Base-by-base conservation (phyloP, 305 asterid genomes). In the Petunia hybrid region DNA sequence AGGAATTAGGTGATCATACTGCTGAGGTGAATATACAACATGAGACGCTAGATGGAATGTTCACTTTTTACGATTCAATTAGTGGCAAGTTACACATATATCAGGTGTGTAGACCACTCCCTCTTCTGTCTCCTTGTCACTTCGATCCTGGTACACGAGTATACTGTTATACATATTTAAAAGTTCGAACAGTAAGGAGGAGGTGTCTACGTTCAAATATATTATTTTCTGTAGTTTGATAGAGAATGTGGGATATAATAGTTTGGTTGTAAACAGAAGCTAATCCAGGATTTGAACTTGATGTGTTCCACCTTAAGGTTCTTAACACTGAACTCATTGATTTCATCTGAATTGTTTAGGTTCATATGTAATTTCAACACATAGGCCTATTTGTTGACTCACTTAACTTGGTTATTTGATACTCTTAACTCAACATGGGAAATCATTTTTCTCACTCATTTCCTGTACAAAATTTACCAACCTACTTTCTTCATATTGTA, bases 41-140 rank as follows among this genome's bases (percentile, higher is more conserved):
- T 40, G 98, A 94, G 85, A 92, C 87, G 68, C 90, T 94, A 74
- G 98, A 96, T 81, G 98, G 92, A 82, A 66, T 87, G 84, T 91
- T 94, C 88, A 94, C 97, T 38, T 96, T 96, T 86, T 93, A 96
- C 70, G 98, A 91, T 84, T 91, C 98, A 60, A 91, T 91, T 22
- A 89, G 91, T 61, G 85, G 97, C 89, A 89, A 80, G 80, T 86
- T 96, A 80, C 99, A 94, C 77, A 88, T 96, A 79, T 93, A 94
- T 88, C 98, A 96, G 99, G 99, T 95, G 74, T 56, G n/a, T 59
- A 55, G 62, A 78, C 65, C 77, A 80, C 77, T 79, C 13, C 10
- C 48, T 84, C 83, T 79, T 36, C 53, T 36, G 63, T 70, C 77
- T 56, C 7, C 78, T 38, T 64, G 79, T 78, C 82, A 31, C 78